Conservation (phyloP, 129 eudicot species). For the Flaveria sonorensis region DNA sequence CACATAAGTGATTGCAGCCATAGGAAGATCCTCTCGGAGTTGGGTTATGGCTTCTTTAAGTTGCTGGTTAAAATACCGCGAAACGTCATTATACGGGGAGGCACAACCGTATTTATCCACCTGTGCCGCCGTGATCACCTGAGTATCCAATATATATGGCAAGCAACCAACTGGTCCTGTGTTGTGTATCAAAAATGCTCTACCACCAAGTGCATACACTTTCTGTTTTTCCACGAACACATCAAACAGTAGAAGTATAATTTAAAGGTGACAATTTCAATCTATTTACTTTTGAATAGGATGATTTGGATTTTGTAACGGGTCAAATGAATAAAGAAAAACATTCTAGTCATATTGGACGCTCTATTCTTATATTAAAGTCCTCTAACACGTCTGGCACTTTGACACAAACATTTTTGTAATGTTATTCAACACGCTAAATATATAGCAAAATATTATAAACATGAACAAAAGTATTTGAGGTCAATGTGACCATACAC, state of each 20-base stretch:
- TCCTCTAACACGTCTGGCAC: too few relatives aligned
- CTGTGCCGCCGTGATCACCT: slow-evolving; percentile 45
- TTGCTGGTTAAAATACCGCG: slow-evolving; percentile 50
- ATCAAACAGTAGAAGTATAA: not conserved
- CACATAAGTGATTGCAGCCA: slow-evolving; percentile 70
- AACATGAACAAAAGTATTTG: too few relatives aligned
- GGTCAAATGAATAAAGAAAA: too few relatives aligned
- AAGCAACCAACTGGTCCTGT: slow-evolving; percentile 84
- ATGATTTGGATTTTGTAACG: too few relatives aligned
- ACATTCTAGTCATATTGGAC: too few relatives aligned
- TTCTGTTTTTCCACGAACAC: slow-evolving; percentile 30
- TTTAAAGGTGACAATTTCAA: not conserved
- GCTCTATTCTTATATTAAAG: too few relatives aligned
- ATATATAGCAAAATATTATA: too few relatives aligned
- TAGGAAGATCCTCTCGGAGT: slow-evolving; percentile 58
- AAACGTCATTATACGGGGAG: slow-evolving; percentile 54
- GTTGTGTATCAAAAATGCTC: slow-evolving; percentile 79
- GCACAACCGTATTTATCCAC: slow-evolving; percentile 67
- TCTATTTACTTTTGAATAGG: too few relatives aligned
- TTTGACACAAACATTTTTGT: not conserved
- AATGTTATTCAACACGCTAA: not conserved
- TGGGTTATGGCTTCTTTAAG: slow-evolving; percentile 49
- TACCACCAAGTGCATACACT: slow-evolving; percentile 60
- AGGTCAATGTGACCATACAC: not conserved
- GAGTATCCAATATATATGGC: slow-evolving; percentile 56